A percentile compares a stretch with the other conserved stretches of the same genome.
These are phyloP conservation scores for Cyphellophora europaea DNA, from an alignment of 2,329 filamentous ascomycete genomes.

Conservation along the genomic window DNA sequence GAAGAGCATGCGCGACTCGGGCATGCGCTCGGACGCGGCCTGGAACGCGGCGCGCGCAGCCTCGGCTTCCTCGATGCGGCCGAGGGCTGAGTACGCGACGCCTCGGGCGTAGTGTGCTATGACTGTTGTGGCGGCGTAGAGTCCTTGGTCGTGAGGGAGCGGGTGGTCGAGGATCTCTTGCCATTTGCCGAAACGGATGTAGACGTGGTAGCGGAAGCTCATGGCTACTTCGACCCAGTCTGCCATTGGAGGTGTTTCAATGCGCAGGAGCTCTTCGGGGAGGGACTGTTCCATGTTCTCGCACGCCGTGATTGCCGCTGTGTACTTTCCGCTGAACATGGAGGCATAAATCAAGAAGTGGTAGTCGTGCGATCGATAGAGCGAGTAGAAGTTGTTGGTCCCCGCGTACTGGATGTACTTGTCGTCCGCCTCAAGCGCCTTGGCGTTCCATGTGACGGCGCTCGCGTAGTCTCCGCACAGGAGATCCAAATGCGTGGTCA, in stretches of 20 bases:
- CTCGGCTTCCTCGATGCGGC: constrained; percentile 46
- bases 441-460: constrained; percentile 57
- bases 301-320: constrained; percentile 53
- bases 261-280: constrained; percentile 53
- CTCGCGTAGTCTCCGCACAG: constrained; percentile 61
- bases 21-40: constrained; percentile 31
- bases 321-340: constrained; percentile 63
- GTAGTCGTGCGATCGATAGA: constrained; percentile 66
- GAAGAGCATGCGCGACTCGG: constrained; percentile 52
- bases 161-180: constrained; percentile 49
- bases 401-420: constrained; percentile 53
- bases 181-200: constrained; percentile 68
- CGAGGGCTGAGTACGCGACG: constrained; percentile 54
- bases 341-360: constrained; percentile 69
- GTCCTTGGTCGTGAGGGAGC: constrained; percentile 46
- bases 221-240: constrained; percentile 69
- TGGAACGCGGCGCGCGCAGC: constrained; percentile 43
- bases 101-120: constrained; percentile 60
- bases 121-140: constrained; percentile 63
- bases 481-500: constrained; percentile 70
- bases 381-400: constrained; percentile 62
- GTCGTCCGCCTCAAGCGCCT: constrained; percentile 59
- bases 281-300: constrained; percentile 51
- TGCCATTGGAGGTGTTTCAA: constrained; percentile 63
- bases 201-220: constrained; percentile 57